These are phyloP conservation scores for Peronosclerospora sorghi DNA, from an alignment of 352 stramenopile genomes.

Conservation along the genomic window DNA sequence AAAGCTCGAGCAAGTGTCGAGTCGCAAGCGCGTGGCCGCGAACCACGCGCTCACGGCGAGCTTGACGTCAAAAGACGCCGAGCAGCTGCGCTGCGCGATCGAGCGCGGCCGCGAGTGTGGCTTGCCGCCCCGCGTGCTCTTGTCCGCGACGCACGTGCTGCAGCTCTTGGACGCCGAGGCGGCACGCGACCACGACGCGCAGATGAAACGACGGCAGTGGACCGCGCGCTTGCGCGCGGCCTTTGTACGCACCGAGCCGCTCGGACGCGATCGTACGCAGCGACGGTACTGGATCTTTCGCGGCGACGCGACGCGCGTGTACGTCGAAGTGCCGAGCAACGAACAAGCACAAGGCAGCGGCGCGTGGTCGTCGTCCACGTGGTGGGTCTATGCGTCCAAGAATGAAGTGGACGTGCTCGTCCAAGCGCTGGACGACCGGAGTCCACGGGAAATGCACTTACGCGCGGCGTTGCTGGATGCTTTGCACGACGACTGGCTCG, in stretches of 20 bases:
- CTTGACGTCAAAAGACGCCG: slow-evolving; percentile 49
- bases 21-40: slow-evolving; percentile 37
- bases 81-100: slow-evolving; percentile 33
- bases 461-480: slow-evolving; percentile 43
- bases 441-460: slow-evolving; percentile 39
- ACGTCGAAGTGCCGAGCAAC: slow-evolving; percentile 50
- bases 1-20: slow-evolving; percentile 48
- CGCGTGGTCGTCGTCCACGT: slow-evolving; percentile 23
- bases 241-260: slow-evolving; percentile 64
- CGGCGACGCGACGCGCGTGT: slow-evolving; percentile 52
- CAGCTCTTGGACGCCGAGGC: slow-evolving; percentile 67
- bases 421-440: slow-evolving; percentile 37
- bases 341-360: no score
- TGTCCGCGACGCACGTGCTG: slow-evolving; percentile 62
- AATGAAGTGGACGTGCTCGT: slow-evolving; percentile 49
- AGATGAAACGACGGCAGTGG: slow-evolving; percentile 49
- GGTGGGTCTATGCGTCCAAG: slow-evolving; percentile 60
- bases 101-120: slow-evolving; percentile 67
- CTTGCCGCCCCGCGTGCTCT: slow-evolving; percentile 45
- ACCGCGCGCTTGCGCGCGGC: slow-evolving; percentile 44
- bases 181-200: slow-evolving; percentile 49
- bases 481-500: slow-evolving; percentile 23
- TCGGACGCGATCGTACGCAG: slow-evolving; percentile 54
- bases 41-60: slow-evolving; percentile 66
- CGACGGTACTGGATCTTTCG: slow-evolving; percentile 65